Base-by-base conservation (phyloP, 176 grass and related monocot genomes). In the Echinochloa phyllopogon region DNA sequence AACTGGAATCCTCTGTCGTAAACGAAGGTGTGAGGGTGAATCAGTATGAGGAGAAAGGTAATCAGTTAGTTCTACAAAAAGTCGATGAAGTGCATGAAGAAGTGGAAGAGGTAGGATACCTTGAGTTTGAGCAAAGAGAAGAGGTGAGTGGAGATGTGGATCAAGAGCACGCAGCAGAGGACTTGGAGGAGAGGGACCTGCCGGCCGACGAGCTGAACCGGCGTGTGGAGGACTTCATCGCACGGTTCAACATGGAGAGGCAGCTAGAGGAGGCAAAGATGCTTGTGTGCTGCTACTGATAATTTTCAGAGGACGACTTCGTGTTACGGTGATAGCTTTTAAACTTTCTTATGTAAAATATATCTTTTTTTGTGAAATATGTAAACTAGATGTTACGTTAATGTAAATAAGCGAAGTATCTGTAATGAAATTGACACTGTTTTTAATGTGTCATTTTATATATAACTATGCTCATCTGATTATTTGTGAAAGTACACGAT, bases 221-320 rank as follows among this genome's bases (percentile, higher is more conserved):
- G 65, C 84, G 86, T 80, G 92, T 94, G 16, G 94, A 94, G 73
- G 90, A 97, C 50, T 97, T 97, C 50, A 97, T 97, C 64, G 86
- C 92, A 17, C 92, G 91, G 51, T 75, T 97, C 45, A 97, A 97
- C 86, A 87, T 92, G 92, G 89, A 97, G 77, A 90, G 91, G 70
- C 89, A 84, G 73, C 71, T 92, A 7, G 57, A 60, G 57, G 94
- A 97, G 79, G 89, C 82, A 17, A 93, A n/a, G 62, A 89, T 91
- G 86, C 21, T 75, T 10, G 74, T 88, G 64, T 60, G 68, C 11
- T 83, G 81, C 64, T 73, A 20, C 21, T 89, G 33, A 83, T 27
- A 17, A 88, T 11, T 18, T 21, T 41, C 17, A 9, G 4, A 29
- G 27, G 27, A 17, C 63, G 9, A 16, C 50, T 64, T 23, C 0